Percentiles rank a stretch among this genome's conserved stretches.
Evolutionary conservation across 2,329 filamentous ascomycete genomes (phyloP).

Genomic region (Botryosphaeria agaves): DNA sequence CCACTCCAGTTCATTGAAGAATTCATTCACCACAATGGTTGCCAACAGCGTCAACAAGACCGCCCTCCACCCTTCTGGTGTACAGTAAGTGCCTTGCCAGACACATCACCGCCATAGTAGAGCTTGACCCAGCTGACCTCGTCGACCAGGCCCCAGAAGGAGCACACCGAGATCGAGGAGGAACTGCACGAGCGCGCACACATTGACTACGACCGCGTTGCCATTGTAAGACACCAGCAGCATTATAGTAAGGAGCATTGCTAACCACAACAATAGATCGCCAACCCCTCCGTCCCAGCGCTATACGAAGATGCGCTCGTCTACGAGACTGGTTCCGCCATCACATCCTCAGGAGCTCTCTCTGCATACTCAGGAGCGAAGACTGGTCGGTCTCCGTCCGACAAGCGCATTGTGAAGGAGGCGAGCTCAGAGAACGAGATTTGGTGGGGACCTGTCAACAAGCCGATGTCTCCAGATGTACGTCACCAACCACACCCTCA

Average conservation of each 20-base stretch:
- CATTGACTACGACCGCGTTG: conserved; percentile 97
- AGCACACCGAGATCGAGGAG: conserved; percentile 96
- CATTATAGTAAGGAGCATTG: conserved; percentile 3
- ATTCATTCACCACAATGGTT: conserved; percentile 25
- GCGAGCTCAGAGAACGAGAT: conserved; percentile 74
- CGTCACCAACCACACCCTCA: too few relatives aligned
- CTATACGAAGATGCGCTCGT: conserved; percentile 98
- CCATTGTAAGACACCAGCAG: conserved; percentile 53
- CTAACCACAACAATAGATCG: conserved; percentile 32
- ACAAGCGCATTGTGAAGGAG: conserved; percentile 97
- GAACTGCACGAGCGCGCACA: conserved; percentile 94
- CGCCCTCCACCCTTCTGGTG: conserved; percentile 74
- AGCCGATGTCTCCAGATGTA: conserved; percentile 95
- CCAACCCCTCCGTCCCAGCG: conserved; percentile 87
- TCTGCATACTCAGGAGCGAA: conserved; percentile 97
- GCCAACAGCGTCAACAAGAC: conserved; percentile 68
- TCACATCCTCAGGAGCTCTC: conserved; percentile 86
- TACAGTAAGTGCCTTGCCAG: conserved; percentile 45
- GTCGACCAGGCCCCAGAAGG: conserved; percentile 48
- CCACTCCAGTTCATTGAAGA: conserved; percentile 38
- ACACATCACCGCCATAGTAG: neutral
- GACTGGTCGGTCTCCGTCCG: conserved; percentile 88
- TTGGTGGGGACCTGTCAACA: conserved; percentile 99
- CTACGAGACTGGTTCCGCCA: conserved; percentile 94
- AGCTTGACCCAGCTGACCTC: conserved; percentile 3